Evolutionary conservation across 306 rosid genomes (phyloP).

Genomic region (Cucurbita ficifolia): DNA sequence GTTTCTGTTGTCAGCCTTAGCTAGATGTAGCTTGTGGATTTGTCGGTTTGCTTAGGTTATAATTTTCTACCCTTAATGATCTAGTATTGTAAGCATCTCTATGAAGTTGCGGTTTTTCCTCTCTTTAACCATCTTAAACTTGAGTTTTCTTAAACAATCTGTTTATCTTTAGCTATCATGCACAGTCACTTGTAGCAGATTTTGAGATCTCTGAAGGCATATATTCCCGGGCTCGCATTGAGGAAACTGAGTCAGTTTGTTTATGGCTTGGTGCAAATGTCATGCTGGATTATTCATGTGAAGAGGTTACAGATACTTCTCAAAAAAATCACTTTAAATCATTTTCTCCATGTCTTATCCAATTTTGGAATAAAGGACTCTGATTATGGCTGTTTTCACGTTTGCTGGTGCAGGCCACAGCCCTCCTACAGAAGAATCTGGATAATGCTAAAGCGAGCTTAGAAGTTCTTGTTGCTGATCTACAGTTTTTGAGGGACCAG

Average conservation of each 20-base stretch:
- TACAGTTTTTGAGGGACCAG: conserved; percentile 85
- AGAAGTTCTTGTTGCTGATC: conserved; percentile 72
- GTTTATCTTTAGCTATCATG: conserved; percentile 10
- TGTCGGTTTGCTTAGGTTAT: background rate
- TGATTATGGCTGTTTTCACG: conserved; percentile 4
- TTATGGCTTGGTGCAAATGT: conserved; percentile 85
- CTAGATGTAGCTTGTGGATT: background rate
- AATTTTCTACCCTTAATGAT: background rate
- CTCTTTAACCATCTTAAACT: background rate
- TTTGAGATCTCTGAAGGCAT: conserved; percentile 85
- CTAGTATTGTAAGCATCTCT: background rate
- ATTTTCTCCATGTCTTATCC: background rate
- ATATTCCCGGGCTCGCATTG: conserved; percentile 45
- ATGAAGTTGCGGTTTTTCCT: background rate
- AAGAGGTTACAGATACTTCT: conserved; percentile 38
- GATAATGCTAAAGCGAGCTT: conserved; percentile 83
- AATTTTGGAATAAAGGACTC: conserved; percentile 5
- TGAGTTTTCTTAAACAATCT: background rate
- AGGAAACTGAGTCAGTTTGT: conserved; percentile 57
- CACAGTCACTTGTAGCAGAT: conserved; percentile 66
- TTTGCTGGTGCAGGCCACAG: conserved; percentile 49
- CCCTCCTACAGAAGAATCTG: conserved; percentile 54
- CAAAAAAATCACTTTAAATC: background rate
- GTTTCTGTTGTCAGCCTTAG: background rate
- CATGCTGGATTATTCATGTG: conserved; percentile 86